Conservation (phyloP, 1,284 basidiomycete genomes). For the Ceraceosorus bombacis region DNA sequence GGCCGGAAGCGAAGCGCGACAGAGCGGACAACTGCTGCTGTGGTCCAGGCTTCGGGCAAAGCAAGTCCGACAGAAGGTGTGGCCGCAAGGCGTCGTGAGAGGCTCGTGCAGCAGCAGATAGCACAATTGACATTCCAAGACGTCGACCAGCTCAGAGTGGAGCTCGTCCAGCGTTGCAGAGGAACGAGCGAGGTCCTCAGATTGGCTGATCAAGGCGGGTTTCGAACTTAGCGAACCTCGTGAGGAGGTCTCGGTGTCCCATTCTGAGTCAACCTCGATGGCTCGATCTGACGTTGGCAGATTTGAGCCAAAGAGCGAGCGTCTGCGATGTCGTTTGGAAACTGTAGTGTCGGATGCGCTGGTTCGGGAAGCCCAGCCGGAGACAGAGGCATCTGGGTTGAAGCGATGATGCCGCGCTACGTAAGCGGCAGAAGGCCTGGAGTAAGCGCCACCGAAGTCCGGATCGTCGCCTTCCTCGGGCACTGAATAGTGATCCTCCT, state of each 20-base stretch:
- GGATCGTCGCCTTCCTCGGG: constrained; percentile 13
- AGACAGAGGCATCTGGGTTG: no score
- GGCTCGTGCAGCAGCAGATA: constrained; percentile 74
- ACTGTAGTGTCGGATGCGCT: neutral
- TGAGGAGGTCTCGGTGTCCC: neutral
- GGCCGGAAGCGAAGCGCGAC: constrained; percentile 66
- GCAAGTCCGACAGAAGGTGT: constrained; percentile 85
- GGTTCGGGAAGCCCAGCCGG: neutral
- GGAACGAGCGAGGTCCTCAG: neutral
- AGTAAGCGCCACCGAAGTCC: constrained; percentile 30
- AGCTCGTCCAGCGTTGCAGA: constrained; percentile 10
- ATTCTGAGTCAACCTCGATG: neutral
- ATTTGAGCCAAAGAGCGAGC: neutral
- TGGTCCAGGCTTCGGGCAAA: constrained; percentile 83
- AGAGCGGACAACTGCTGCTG: constrained; percentile 71
- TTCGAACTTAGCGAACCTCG: neutral
- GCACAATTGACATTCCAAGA: constrained; percentile 85
- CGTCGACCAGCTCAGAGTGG: constrained; percentile 57
- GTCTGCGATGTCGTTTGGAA: neutral
- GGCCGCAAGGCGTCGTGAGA: constrained; percentile 85
- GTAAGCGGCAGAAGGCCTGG: constrained; percentile 12
- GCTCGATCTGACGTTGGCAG: neutral
- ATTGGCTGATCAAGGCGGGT: constrained; percentile 1
- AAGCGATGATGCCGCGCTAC: neutral
- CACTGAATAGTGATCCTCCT: constrained; percentile 1